phyloP scores from a whole-genome alignment of 164 flowering plant genomes.

The Tetracentron sinense region DNA sequence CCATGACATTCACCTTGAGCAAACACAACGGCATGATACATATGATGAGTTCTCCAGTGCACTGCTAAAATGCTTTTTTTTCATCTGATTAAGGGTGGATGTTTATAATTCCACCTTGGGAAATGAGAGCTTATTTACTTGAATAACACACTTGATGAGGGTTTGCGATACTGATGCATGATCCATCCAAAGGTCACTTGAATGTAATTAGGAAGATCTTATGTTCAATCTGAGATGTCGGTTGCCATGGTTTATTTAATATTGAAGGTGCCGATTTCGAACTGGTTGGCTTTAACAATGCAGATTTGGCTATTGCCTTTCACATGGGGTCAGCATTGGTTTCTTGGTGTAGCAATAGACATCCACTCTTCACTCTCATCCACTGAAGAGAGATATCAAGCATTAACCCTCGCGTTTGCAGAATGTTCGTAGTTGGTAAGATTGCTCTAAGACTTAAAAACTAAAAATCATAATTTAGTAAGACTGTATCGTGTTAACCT shows the following conservation, averaged over 20 bases:
- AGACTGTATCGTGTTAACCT: slow-evolving; percentile 43
- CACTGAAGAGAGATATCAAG: slow-evolving; percentile 77
- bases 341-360: slow-evolving; percentile 91
- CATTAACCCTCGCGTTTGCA: slow-evolving; percentile 68
- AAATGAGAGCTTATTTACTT: slow-evolving; percentile 31
- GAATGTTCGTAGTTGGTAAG: slow-evolving; percentile 92
- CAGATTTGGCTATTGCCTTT: slow-evolving; percentile 93
- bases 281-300: slow-evolving; percentile 99
- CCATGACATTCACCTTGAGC: background rate
- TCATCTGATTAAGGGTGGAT: slow-evolving; percentile 9
- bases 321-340: slow-evolving; percentile 84
- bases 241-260: slow-evolving; percentile 86
- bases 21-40: background rate
- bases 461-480: slow-evolving; percentile 39
- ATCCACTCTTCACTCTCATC: slow-evolving; percentile 64
- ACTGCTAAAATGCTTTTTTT: background rate
- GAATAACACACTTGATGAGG: slow-evolving; percentile 28
- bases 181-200: slow-evolving; percentile 53
- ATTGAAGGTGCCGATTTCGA: slow-evolving; percentile 88
- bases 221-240: slow-evolving; percentile 58
- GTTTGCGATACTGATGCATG: slow-evolving; percentile 40
- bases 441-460: slow-evolving; percentile 73
- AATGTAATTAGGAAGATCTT: slow-evolving; percentile 54
- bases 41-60: slow-evolving; percentile 3
- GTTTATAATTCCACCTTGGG: slow-evolving; percentile 19